Evolutionary conservation across 352 stramenopile genomes (phyloP).

Genomic region (Pythium brachiatum): DNA sequence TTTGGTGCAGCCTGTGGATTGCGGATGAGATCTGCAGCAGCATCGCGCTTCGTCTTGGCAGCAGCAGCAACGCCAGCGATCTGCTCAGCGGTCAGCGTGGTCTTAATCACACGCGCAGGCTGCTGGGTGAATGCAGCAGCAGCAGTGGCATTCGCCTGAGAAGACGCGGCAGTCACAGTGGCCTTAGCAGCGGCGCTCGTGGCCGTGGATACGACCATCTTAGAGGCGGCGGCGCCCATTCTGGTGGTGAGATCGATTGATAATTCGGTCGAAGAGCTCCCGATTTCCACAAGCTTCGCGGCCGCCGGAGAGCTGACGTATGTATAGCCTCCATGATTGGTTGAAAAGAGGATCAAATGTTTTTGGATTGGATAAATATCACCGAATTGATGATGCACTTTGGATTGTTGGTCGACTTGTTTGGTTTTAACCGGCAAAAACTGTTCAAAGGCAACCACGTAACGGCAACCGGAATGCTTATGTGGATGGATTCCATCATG

Average conservation of each 20-base stretch:
- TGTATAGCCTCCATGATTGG: background rate
- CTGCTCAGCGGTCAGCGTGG: slow-evolving; percentile 12
- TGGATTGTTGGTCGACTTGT: background rate
- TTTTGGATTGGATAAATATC: too few species aligned
- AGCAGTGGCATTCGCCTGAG: background rate
- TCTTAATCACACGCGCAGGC: slow-evolving; percentile 18
- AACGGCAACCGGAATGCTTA: too few species aligned
- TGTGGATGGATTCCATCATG: too few species aligned
- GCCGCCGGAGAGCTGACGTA: background rate
- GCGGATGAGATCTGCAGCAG: slow-evolving; percentile 8
- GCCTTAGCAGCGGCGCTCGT: slow-evolving; percentile 14
- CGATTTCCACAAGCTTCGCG: slow-evolving; percentile 3
- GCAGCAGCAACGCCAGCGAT: slow-evolving; percentile 8
- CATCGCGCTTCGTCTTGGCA: slow-evolving; percentile 5
- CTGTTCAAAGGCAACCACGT: too few species aligned
- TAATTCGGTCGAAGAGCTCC: background rate
- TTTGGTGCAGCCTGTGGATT: slow-evolving; percentile 15
- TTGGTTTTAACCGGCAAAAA: background rate
- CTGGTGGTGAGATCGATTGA: slow-evolving; percentile 23
- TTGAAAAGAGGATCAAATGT: background rate
- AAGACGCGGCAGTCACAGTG: background rate
- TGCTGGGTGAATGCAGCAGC: background rate
- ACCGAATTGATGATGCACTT: background rate
- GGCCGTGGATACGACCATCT: slow-evolving; percentile 12
- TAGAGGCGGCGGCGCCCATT: slow-evolving; percentile 26